Evolutionary conservation across 352 stramenopile genomes (phyloP), one percentile per base, ranked within the genome.

Genomic region (Phytophthora aleatoria): DNA sequence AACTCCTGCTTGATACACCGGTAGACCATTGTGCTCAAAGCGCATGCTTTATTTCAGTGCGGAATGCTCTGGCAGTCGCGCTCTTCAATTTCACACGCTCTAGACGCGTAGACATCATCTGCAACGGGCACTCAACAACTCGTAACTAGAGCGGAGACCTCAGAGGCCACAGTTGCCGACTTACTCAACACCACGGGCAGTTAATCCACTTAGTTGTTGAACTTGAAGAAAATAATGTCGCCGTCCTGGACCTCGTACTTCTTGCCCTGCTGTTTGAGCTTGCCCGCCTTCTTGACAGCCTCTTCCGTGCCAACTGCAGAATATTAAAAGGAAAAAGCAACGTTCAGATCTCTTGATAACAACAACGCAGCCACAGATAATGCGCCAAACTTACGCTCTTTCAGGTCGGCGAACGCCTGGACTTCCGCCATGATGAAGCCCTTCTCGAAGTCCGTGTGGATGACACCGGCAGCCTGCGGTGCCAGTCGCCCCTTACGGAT

Each of bases 371-470:
- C 30, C 5, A n/a, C 20, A 13, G 20, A 28, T 5, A 42, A 38
- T 43, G 20, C 35, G 16, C n/a, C 27, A 66, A 57, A 90, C 87
- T 57, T 88, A 93, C 87, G 64, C 60, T 96, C 88, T 87, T 96
- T 96, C 59, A 96, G 61, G 70, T 96, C 88, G n/a, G 85, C 85
- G 61, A 95, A 96, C 10, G 85, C 68, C 74, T 94, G 85, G 8
- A 94, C 86, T 83, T 96, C 89, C 28, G 96, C 96, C 75, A 93
- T 97, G 74, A 99, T 99, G 77, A 99, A 99, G 56, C 97, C 97
- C 76, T 98, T 95, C 85, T 99, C 98, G 67, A 99, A 99, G 79
- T 99, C 98, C 39, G 94, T 96, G 83, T 99, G 98, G 84, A 99
- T 99, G 9, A 99, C 95, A 73, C 97, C 97, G 41, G 98, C 98